Percentiles rank a stretch among this genome's conserved stretches.
Conservation (phyloP, 1,284 basidiomycete genomes). For the Trametes sp. region DNA sequence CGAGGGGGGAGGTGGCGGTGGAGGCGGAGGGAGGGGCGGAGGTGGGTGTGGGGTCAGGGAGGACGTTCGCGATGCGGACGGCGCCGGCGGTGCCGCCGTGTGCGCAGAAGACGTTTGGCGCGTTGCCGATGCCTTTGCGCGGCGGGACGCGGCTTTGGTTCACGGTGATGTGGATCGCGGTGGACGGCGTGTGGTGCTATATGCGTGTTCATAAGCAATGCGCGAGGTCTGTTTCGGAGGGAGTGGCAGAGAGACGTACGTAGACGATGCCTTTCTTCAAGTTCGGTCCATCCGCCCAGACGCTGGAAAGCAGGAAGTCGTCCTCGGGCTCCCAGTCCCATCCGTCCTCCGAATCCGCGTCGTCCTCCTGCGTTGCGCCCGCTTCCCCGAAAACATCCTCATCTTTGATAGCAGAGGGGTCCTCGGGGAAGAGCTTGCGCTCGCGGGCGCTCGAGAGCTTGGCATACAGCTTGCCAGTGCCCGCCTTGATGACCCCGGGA, state of each 20-base stretch:
- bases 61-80: slow-evolving; percentile 37
- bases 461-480: slow-evolving; percentile 52
- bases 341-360: slow-evolving; percentile 42
- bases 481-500: slow-evolving; percentile 61
- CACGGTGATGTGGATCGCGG: slow-evolving; percentile 66
- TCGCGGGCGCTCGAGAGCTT: slow-evolving; percentile 66
- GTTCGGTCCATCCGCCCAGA: slow-evolving; percentile 61
- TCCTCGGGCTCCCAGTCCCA: slow-evolving; percentile 74
- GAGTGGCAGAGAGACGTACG: slow-evolving; percentile 48
- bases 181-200: slow-evolving; percentile 61
- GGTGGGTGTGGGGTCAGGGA: slow-evolving; percentile 11
- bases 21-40: slow-evolving; percentile 13
- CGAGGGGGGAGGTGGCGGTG: no score
- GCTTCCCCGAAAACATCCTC: slow-evolving; percentile 27
- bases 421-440: slow-evolving; percentile 55
- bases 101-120: slow-evolving; percentile 64
- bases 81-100: slow-evolving; percentile 45
- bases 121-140: slow-evolving; percentile 64
- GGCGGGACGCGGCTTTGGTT: slow-evolving; percentile 55
- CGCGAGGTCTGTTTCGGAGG: not conserved
- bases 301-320: slow-evolving; percentile 61
- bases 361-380: not conserved
- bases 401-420: slow-evolving; percentile 32
- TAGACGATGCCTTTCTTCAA: slow-evolving; percentile 62
- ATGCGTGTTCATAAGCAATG: not conserved